Evolutionary conservation across 129 eudicot genomes (phyloP).

Genomic region (Centrapalus pauciflorus): DNA sequence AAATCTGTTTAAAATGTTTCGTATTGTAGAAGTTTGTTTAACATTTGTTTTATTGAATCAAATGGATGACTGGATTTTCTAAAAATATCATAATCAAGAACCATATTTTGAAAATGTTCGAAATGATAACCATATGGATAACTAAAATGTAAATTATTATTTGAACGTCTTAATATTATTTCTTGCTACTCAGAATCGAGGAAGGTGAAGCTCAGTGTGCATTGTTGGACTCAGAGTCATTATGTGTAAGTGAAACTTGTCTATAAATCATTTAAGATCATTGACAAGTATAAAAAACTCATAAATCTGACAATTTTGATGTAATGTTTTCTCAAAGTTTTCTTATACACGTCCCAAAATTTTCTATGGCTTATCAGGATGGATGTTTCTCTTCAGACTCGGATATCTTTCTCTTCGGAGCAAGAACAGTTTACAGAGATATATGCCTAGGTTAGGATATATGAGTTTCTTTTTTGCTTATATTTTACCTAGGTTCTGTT

Average conservation of each 20-base stretch:
- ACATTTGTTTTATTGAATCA: not conserved
- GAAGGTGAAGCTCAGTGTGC: constrained; percentile 99
- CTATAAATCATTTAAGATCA: constrained; percentile 1
- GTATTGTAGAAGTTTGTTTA: not conserved
- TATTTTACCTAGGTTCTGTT: not conserved
- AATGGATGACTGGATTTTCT: too few species aligned
- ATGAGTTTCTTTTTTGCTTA: constrained; percentile 1
- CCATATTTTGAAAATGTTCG: not conserved
- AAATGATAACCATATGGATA: not conserved
- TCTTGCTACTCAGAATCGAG: constrained; percentile 58
- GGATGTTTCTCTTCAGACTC: constrained; percentile 97
- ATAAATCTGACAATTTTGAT: constrained; percentile 3
- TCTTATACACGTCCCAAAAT: not conserved
- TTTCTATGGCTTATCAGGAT: constrained; percentile 46
- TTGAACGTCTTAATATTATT: too few species aligned
- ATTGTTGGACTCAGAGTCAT: constrained; percentile 69
- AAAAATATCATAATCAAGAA: not conserved
- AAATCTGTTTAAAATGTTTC: not conserved
- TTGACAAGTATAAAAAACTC: not conserved
- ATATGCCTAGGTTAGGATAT: constrained; percentile 75
- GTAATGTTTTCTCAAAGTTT: not conserved
- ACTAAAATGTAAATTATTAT: not conserved
- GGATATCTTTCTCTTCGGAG: constrained; percentile 93
- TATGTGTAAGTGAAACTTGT: constrained; percentile 62
- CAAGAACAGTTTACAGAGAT: constrained; percentile 94